Evolutionary conservation across 2,329 filamentous ascomycete genomes (phyloP).

Genomic region (Aspergillus novoparasiticus): DNA sequence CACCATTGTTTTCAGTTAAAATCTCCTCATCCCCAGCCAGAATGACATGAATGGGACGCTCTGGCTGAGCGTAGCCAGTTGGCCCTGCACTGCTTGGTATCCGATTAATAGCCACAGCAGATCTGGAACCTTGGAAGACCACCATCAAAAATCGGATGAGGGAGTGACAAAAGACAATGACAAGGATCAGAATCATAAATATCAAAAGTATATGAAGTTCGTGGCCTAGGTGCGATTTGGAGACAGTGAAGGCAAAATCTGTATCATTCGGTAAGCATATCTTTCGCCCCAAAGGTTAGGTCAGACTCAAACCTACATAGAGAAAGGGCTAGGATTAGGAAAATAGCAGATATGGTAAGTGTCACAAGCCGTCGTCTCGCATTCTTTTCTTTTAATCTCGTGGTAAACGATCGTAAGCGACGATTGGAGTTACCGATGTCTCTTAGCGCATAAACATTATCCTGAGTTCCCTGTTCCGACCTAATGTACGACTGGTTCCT

Average conservation of each 20-base stretch:
- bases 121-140: slow-evolving; percentile 49
- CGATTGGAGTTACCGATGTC: slow-evolving; percentile 9
- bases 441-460: slow-evolving; percentile 11
- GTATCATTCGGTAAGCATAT: slow-evolving; percentile 14
- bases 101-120: slow-evolving; percentile 35
- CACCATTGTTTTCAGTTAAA: slow-evolving; percentile 45
- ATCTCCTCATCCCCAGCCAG: slow-evolving; percentile 75
- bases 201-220: slow-evolving; percentile 81
- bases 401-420: slow-evolving; percentile 19
- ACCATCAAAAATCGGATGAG: slow-evolving; percentile 73
- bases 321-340: slow-evolving; percentile 61
- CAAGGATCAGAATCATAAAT: slow-evolving; percentile 71
- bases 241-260: slow-evolving; percentile 75
- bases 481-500: background rate
- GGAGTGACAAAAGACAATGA: slow-evolving; percentile 79
- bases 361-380: slow-evolving; percentile 60
- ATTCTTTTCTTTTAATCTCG: slow-evolving; percentile 57
- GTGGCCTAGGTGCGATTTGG: slow-evolving; percentile 63
- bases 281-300: background rate
- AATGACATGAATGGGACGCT: slow-evolving; percentile 74
- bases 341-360: slow-evolving; percentile 66
- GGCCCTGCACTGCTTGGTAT: slow-evolving; percentile 56
- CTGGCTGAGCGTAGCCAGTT: slow-evolving; percentile 70
- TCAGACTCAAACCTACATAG: slow-evolving; percentile 61
- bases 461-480: slow-evolving; percentile 3